phyloP scores from a whole-genome alignment of 345 rosid species.

The Ricinus communis region DNA sequence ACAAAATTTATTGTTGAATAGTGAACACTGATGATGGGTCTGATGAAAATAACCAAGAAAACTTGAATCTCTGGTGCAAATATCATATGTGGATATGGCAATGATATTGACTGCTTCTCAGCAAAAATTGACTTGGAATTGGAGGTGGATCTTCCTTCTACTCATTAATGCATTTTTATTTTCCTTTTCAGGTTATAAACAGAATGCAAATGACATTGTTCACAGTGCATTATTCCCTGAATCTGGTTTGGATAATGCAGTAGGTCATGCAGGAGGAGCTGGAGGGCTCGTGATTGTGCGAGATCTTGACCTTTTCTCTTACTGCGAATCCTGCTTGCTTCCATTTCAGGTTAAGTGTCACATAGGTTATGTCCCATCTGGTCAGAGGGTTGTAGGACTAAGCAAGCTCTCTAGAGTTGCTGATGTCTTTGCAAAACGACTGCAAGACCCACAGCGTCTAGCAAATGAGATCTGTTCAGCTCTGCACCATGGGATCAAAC shows the following conservation, averaged over 20 bases:
- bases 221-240: constrained; percentile 93
- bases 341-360: constrained; percentile 89
- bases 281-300: constrained; percentile 90
- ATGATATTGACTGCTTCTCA: background rate
- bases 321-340: constrained; percentile 87
- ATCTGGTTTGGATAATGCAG: constrained; percentile 62
- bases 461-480: constrained; percentile 77
- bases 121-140: background rate
- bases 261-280: constrained; percentile 84
- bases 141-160: background rate
- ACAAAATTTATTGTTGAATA: too few relatives aligned
- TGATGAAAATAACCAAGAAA: too few relatives aligned
- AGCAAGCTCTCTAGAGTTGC: constrained; percentile 93
- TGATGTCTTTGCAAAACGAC: constrained; percentile 81
- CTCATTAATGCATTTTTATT: constrained; percentile 8
- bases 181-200: constrained; percentile 62
- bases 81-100: too few relatives aligned
- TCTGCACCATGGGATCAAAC: constrained; percentile 71
- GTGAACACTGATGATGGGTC: too few relatives aligned
- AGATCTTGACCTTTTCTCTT: constrained; percentile 85
- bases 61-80: too few relatives aligned
- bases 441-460: constrained; percentile 81
- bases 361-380: constrained; percentile 83
- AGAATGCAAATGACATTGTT: constrained; percentile 66
- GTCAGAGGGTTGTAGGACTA: constrained; percentile 74